Base-by-base conservation (phyloP, 352 stramenopile species). In the Aphanomyces stellatus region DNA sequence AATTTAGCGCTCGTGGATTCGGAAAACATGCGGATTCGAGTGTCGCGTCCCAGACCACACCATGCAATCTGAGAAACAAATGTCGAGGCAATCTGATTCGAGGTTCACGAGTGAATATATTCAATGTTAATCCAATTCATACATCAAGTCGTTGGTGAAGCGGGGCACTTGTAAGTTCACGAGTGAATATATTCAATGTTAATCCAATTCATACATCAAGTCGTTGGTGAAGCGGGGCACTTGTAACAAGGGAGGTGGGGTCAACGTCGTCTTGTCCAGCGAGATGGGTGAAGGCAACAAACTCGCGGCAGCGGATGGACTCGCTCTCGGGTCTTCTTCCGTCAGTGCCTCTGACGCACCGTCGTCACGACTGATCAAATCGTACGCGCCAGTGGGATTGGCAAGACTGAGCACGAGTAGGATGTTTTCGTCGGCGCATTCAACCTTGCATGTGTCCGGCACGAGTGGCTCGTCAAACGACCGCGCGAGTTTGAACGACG, bases 361-460 rank as follows among this genome's bases (percentile, higher is more conserved):
- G 42, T 10, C 8, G 8, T 51, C 42, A 24, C n/a, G 8, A 22
- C 25, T 22, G 5, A 51, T n/a, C n/a, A n/a, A n/a, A n/a, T n/a
- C n/a, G 42, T 51, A 51, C 13, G 8, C 19, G 42, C 42, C 42
- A 22, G n/a, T 5, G 8, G 49, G 49, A 19, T 65, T 55, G 37
- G 2, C 10, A 33, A 57, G n/a, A 33, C 24, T 3, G 15, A 65
- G 59, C 5, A 65, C 41, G 17, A 65, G 27, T 5, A 65, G 24
- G 4, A 65, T 2, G 15, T 65, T 65, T 7, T 65, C 59, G 3
- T 65, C 19, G n/a, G 59, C 59, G 28, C 48, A 31, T n/a, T 49
- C 35, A 13, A 65, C 59, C 10, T 19, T 30, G 31, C 59, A 65
- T 27, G 34, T 35, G 3, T 5, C 41, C 19, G 59, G 59, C 15